Base-by-base conservation (phyloP, 805 yeast genomes). In the Torulaspora maleeae region DNA sequence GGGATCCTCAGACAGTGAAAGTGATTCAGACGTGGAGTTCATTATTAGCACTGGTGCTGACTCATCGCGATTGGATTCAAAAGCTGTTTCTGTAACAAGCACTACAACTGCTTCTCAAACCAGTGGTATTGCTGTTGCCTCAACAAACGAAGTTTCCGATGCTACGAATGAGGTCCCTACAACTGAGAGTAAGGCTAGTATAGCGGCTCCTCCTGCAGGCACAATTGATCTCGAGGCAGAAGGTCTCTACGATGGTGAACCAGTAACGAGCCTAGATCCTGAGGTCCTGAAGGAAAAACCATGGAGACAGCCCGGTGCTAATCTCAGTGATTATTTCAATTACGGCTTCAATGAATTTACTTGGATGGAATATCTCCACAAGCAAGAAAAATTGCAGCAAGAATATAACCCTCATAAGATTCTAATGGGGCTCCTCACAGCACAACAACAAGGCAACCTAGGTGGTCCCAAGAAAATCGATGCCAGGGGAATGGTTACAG, bases 261-360 rank as follows among this genome's bases (percentile, higher is more conserved):
- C 95, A 3, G 71, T 93, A 39, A 86, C 95, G 0, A 80, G 84
- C 53, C 74, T 91, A 10, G 83, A 86, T 49, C 74, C 91, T 9
- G 91, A 84, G 49, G 83, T 82, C 43, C 69, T 90, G 39, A 88
- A 86, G 52, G 95, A 89, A 53, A 95, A 95, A 69, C 99, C 99
- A 7, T 93, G 99, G 99, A 78, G 99, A 61, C 81, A 86, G 52
- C 97, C 98, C 1, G 99, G 98, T 30, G 95, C 96, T 3, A 97
- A 93, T 67, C 69, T 87, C 33, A 78, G 95, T 6, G 98, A 93
- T 65, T 95, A 89, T 66, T 93, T 93, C 74, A 93, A 93, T 68
- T 93, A 81, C 60, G 99, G 99, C 1, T 93, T 93, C 61, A 95
- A 93, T 63, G 99, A 93, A 69, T 77, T 86, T 53, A 85, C 97